These are phyloP conservation scores for Themeda triandra DNA, from an alignment of 176 grass and related monocot species.

Conservation along the genomic window DNA sequence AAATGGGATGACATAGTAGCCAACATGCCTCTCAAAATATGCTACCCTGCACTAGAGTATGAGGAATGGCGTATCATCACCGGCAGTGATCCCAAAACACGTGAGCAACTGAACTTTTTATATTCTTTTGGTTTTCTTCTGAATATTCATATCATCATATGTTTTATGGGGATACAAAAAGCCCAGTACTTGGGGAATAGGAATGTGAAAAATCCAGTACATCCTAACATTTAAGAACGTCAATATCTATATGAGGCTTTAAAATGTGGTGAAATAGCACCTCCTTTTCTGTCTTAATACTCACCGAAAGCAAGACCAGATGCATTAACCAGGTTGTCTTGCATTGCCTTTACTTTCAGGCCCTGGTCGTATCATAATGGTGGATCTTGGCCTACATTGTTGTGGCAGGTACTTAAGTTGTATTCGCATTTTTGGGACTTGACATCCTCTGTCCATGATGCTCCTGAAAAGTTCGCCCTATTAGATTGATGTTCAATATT, in stretches of 20 bases:
- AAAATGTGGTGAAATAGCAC: conserved; percentile 14
- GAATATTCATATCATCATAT: not conserved
- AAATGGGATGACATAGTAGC: conserved; percentile 98
- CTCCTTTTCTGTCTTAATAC: conserved; percentile 3
- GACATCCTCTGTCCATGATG: not conserved
- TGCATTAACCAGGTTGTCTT: conserved; percentile 9
- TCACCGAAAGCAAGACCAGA: not conserved
- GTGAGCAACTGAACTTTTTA: conserved; percentile 45
- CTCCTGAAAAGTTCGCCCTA: not conserved
- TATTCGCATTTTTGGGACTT: not conserved
- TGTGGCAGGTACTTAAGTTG: conserved; percentile 76
- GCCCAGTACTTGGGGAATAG: not conserved
- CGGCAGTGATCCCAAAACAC: conserved; percentile 97
- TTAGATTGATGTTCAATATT: conserved; percentile 5
- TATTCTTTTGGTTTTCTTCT: conserved; percentile 17
- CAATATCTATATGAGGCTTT: not conserved
- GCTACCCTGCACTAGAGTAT: conserved; percentile 87
- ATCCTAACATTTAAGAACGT: conserved; percentile 4
- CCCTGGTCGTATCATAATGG: conserved; percentile 97
- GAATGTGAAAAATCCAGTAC: conserved; percentile 14
- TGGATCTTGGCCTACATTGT: conserved; percentile 89
- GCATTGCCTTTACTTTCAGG: conserved; percentile 45
- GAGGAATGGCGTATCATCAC: conserved; percentile 98
- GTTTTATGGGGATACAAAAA: conserved; percentile 6
- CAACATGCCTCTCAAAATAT: conserved; percentile 97